These are phyloP conservation scores for Aspergillus pseudoviridinutans DNA, from an alignment of 2,329 filamentous ascomycete species.

Conservation along the genomic window DNA sequence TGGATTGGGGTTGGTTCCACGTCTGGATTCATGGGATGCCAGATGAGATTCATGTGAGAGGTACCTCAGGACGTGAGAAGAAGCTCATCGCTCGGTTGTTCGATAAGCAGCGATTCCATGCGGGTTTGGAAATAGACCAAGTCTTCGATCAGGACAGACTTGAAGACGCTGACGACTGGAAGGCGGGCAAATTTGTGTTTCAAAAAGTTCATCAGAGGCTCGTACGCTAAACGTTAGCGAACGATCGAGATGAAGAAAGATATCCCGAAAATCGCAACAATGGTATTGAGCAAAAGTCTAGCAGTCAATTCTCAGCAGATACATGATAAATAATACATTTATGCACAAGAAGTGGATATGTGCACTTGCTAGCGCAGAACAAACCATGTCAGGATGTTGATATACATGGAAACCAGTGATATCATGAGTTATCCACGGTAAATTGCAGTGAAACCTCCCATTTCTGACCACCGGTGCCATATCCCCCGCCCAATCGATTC, in stretches of 20 bases:
- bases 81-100: slow-evolving; percentile 7
- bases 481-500: slow-evolving; percentile 81
- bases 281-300: neutral
- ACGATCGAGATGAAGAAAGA: neutral
- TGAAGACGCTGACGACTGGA: neutral
- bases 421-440: slow-evolving; percentile 49
- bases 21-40: slow-evolving; percentile 17
- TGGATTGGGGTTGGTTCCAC: slow-evolving; percentile 16
- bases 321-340: neutral
- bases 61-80: slow-evolving; percentile 10
- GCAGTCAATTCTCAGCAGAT: neutral
- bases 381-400: neutral
- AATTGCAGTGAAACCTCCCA: slow-evolving; percentile 95
- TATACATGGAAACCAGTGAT: neutral
- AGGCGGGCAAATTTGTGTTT: neutral
- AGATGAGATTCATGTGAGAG: slow-evolving; percentile 12
- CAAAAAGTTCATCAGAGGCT: slow-evolving; percentile 1
- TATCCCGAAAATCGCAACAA: neutral
- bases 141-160: slow-evolving; percentile 2
- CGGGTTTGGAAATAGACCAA: slow-evolving; percentile 4
- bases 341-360: neutral
- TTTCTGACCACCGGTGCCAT: slow-evolving; percentile 71
- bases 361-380: neutral
- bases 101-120: slow-evolving; percentile 6
- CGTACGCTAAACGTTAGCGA: neutral